Evolutionary conservation across 139 green algal genomes (phyloP), one percentile per base, ranked within the genome.

Genomic region (Tetradesmus obliquus): DNA sequence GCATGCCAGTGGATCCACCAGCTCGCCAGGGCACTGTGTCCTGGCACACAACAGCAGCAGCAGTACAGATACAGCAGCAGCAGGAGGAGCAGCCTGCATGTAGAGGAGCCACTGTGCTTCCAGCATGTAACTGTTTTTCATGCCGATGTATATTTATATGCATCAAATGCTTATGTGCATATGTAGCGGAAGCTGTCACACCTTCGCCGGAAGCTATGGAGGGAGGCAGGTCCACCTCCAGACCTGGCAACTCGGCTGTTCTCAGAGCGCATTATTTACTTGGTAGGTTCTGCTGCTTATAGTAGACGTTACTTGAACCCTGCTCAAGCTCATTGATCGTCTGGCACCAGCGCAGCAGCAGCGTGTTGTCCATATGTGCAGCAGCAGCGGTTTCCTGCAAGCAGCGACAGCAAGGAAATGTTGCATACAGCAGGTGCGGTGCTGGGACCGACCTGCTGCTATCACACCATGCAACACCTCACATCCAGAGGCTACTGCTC

Each of bases 201-300:
- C 69, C 82, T 96, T 15, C 80, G 94, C 13, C 94, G 93, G 62
- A 96, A 96, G 90, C 88, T 96, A 82, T 96, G 94, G 94, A 92
- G 88, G 81, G 94, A 96, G 88, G 94, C 94, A 55, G 94, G 94
- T 7, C 94, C 98, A 55, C 98, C 98, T 0, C 98, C 98, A 71
- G 98, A 99, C 92, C 95, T 99, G 69, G 97, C 98, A 0, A 99
- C 98, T 1, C 99, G 98, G 71, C 95, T 99, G 13, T 99, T 99
- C 96, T 98, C 98, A 90, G 98, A 99, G 92, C 94, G 98, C 51
- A 99, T 99, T 91, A 97, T 99, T 24, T 99, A 99, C 93, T 92
- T 99, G 94, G 97, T 99, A 88, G 82, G 97, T 54, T 32, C 15
- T 60, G 17, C 55, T 7, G 45, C 60, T 19, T 45, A 45, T 45